Percentiles rank a stretch among this genome's conserved stretches.
Conservation (phyloP, 257 asterid species). For the Fraxinus quadrangulata region DNA sequence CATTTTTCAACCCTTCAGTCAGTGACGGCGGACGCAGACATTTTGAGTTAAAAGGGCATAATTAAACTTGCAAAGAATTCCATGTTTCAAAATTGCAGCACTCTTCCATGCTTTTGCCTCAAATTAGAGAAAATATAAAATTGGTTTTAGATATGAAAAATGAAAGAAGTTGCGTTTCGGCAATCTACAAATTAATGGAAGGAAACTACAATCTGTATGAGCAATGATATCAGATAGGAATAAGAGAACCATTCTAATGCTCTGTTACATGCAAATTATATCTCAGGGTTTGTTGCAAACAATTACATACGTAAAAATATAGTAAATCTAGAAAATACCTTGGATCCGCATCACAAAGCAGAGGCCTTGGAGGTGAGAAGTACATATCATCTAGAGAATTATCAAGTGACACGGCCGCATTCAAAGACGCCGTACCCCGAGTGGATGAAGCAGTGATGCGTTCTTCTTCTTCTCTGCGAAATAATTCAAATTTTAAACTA, state of each 20-base stretch:
- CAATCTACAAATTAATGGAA: no score
- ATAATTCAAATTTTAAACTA: constrained; percentile 10
- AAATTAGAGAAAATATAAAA: neutral
- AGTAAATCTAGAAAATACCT: constrained; percentile 29
- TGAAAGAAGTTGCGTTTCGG: neutral
- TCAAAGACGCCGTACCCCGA: constrained; percentile 43
- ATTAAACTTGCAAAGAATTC: neutral
- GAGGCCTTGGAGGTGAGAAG: constrained; percentile 56
- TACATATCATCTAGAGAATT: constrained; percentile 49
- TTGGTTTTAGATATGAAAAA: neutral
- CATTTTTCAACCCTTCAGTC: neutral
- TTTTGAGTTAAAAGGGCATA: no score
- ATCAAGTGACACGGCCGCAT: constrained; percentile 39
- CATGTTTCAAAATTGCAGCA: neutral
- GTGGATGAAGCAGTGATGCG: constrained; percentile 37
- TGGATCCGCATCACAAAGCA: constrained; percentile 59
- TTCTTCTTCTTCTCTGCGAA: constrained; percentile 43
- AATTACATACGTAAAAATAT: no score
- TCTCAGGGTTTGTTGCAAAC: neutral
- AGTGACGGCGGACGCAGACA: no score
- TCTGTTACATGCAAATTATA: neutral
- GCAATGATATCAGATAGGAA: neutral
- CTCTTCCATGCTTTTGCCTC: neutral
- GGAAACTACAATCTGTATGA: neutral
- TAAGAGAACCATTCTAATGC: neutral